Evolutionary conservation across 75 land plant species (phyloP), one percentile per base, ranked within the genome.

Genomic region (Chamaecyparis obtusa): DNA sequence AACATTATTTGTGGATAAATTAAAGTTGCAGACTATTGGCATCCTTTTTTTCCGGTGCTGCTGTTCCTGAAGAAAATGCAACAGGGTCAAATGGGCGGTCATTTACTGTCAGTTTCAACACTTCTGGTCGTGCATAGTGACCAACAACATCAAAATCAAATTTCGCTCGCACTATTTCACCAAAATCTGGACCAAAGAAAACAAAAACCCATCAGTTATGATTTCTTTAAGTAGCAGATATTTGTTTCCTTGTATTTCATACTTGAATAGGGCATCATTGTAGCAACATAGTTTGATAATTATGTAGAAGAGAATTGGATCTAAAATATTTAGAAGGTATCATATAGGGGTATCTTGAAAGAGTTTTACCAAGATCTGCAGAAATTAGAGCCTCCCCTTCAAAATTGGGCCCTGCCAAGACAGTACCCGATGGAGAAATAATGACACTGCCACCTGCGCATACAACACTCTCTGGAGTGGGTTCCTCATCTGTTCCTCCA

Each of bases 71-170:
- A 41, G 95, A 72, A 85, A 92, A 97, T 43, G 92, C 85, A 60
- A 96, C 99, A 43, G 99, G 94, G 33, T 88, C 84, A 32, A 78
- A 41, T 21, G 93, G 93, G 44, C 93, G 91, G 43, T 96, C 97
- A 87, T 86, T 91, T 27, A 98, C 96, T 43, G 85, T 85, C 78
- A 98, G 87, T 87, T 92, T 92, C n/a, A 98, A 90, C 51, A 98
- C 91, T 79, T 98, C 99, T 3, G 99, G 96, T 86, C 99, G 89
- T 41, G 98, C 60, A 86, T 96, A 96, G 86, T 98, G 99, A 41
- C 99, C 99, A 48, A 98, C 99, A 57, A 95, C 99, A 92, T 96
- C 99, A 87, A 98, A 98, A 87, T 91, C 99, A 92, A 98, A 97
- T 84, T 97, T 98, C 69, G 96, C 97, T 35, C 94, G 90, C 14